These are phyloP conservation scores for Tulasnella calospora DNA, from an alignment of 768 basidiomycete species.

Conservation along the genomic window DNA sequence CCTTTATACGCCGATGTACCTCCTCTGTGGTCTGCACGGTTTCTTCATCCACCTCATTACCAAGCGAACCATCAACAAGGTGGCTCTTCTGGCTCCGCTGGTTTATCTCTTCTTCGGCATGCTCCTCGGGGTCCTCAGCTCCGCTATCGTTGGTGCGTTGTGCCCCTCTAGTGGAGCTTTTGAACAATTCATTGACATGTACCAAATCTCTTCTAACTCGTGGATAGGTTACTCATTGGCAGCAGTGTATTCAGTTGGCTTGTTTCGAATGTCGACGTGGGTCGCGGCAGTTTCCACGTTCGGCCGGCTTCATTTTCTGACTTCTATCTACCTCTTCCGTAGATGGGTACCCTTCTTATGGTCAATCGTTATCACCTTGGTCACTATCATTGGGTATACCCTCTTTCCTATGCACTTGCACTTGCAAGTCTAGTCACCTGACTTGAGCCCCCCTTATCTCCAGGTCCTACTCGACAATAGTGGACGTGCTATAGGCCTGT, in stretches of 20 bases:
- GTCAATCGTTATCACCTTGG: constrained; percentile 25
- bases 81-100: constrained; percentile 14
- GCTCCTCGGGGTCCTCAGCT: constrained; percentile 24
- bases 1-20: constrained; percentile 24
- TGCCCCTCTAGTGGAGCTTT: too few species aligned
- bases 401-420: neutral
- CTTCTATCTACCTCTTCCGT: neutral
- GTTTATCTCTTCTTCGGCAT: constrained; percentile 23
- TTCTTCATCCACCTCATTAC: constrained; percentile 13
- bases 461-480: constrained; percentile 28
- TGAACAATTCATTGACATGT: neutral
- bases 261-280: constrained; percentile 26
- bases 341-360: constrained; percentile 29
- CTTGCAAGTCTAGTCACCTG: neutral
- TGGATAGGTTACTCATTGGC: constrained; percentile 23
- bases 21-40: constrained; percentile 23
- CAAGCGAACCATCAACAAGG: constrained; percentile 1
- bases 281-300: neutral
- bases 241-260: constrained; percentile 26
- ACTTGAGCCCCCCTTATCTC: neutral
- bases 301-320: neutral
- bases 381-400: constrained; percentile 28
- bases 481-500: constrained; percentile 11
- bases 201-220: neutral
- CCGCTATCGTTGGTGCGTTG: constrained; percentile 24